These are phyloP conservation scores for Casuarina cunninghamiana DNA, from an alignment of 306 rosid species.

Conservation along the genomic window DNA sequence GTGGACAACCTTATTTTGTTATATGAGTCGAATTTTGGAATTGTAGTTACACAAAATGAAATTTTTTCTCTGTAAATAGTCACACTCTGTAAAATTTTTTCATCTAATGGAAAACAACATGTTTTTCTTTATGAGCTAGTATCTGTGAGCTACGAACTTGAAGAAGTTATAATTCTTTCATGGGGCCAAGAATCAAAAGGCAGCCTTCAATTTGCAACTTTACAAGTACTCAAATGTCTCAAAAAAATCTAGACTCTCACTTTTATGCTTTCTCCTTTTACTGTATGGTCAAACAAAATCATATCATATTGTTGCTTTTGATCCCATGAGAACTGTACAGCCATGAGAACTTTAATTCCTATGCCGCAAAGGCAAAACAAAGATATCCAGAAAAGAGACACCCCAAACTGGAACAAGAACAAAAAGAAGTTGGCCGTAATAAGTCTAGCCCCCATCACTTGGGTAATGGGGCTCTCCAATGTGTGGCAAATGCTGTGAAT, in stretches of 20 bases:
- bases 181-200: not conserved
- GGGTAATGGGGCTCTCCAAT: conserved; percentile 10
- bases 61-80: too few species aligned
- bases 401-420: conserved; percentile 15
- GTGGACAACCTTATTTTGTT: too few species aligned
- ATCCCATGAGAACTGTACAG: conserved; percentile 29
- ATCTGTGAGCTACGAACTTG: too few species aligned
- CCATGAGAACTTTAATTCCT: conserved; percentile 15
- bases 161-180: not conserved
- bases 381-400: conserved; percentile 6
- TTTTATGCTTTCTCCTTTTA: conserved; percentile 14
- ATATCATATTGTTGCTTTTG: too few species aligned
- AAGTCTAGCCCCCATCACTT: conserved; percentile 25
- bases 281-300: not conserved
- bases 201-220: conserved; percentile 13
- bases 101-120: too few species aligned
- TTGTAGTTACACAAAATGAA: too few species aligned
- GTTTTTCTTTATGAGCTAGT: too few species aligned
- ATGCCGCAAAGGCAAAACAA: not conserved
- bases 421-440: not conserved
- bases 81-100: too few species aligned
- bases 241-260: not conserved
- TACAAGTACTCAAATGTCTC: conserved; percentile 10
- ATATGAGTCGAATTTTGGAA: too few species aligned
- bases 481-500: conserved; percentile 27